These are phyloP conservation scores for Eimeria sp. DNA, from an alignment of 169 alveolate species.

Conservation along the genomic window DNA sequence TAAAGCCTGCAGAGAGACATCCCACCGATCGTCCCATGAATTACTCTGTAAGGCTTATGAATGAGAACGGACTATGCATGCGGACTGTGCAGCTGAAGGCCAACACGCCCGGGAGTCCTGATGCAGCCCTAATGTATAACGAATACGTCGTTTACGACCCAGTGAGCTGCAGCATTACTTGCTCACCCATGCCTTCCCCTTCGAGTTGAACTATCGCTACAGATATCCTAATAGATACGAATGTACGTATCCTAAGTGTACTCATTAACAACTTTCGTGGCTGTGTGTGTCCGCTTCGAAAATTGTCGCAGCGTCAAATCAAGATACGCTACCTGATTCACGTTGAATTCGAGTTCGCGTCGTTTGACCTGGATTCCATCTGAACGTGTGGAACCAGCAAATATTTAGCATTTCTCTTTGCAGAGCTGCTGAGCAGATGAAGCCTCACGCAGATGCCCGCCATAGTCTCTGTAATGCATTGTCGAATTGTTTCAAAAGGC, in stretches of 20 bases:
- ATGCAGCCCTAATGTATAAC: conserved; percentile 88
- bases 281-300: not conserved
- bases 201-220: not conserved
- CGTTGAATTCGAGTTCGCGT: conserved; percentile 80
- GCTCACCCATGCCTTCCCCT: not conserved
- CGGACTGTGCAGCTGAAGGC: conserved; percentile 41
- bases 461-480: not conserved
- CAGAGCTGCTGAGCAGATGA: not conserved
- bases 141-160: conserved; percentile 92
- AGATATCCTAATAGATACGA: not conserved
- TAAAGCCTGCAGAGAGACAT: not conserved
- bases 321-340: conserved; percentile 73
- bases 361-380: conserved; percentile 62
- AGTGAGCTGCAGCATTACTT: conserved; percentile 5
- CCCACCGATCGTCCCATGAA: not conserved
- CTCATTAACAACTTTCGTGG: not conserved
- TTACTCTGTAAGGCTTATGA: not conserved
- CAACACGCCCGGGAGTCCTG: conserved; percentile 66
- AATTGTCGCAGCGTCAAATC: conserved; percentile 66
- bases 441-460: not conserved
- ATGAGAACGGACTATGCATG: conserved; percentile 1
- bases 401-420: not conserved
- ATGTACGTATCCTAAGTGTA: not conserved
- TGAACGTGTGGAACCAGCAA: not conserved
- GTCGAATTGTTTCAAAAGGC: not conserved